A percentile compares a stretch with the other conserved stretches of the same genome.
Evolutionary conservation across 2,329 filamentous ascomycete species (phyloP).

Genomic region (Fusarium continuum): DNA sequence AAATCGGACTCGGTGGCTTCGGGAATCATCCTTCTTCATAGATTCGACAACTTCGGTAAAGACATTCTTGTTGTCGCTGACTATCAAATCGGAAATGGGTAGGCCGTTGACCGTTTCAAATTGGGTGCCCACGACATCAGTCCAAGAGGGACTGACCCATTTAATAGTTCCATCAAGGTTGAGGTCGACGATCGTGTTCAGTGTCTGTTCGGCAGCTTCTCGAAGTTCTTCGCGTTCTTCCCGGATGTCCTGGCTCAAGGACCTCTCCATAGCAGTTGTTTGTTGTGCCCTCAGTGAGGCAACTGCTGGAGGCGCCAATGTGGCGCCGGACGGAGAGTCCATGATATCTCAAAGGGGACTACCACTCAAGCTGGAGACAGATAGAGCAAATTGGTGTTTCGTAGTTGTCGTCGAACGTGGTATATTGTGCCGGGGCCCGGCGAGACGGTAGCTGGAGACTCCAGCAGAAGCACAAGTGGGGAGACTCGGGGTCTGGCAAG

Average conservation of each 20-base stretch:
- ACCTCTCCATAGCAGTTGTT: constrained; percentile 65
- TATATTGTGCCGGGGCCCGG: constrained; percentile 24
- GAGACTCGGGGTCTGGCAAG: constrained; percentile 54
- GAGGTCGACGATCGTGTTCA: constrained; percentile 96
- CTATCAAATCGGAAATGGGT: constrained; percentile 81
- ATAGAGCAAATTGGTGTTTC: constrained; percentile 27
- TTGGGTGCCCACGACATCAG: constrained; percentile 85
- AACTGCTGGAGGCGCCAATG: constrained; percentile 63
- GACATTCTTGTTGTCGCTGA: constrained; percentile 78
- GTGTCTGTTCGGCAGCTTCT: constrained; percentile 93
- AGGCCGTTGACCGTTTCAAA: constrained; percentile 78
- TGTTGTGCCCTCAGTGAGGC: constrained; percentile 61
- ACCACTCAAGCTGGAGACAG: constrained; percentile 1
- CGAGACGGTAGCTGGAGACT: constrained; percentile 23
- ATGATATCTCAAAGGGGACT: constrained; percentile 41
- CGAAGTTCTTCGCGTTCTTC: constrained; percentile 94
- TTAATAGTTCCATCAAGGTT: constrained; percentile 89
- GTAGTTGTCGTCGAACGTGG: constrained; percentile 26
- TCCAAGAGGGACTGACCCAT: constrained; percentile 98
- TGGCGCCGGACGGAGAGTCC: constrained; percentile 50
- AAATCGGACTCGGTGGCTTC: constrained; percentile 90
- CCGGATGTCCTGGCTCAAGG: constrained; percentile 87
- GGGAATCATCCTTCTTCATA: constrained; percentile 92
- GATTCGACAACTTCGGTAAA: constrained; percentile 87
- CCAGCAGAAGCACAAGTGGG: constrained; percentile 37